phyloP scores from a whole-genome alignment of 331 rosid species.

The Quercus lobata region DNA sequence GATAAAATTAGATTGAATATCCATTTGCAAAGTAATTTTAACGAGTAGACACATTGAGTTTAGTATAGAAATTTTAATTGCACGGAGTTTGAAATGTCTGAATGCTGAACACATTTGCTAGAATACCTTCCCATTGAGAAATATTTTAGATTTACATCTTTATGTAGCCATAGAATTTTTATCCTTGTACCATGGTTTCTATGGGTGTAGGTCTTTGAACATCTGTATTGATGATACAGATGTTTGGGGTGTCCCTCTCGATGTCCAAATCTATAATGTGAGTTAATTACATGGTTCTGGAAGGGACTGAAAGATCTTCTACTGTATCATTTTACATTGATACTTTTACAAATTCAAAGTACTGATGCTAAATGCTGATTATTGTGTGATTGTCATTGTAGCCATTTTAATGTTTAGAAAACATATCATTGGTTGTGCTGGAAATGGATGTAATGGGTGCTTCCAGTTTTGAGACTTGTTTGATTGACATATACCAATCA shows the following conservation, averaged over 20 bases:
- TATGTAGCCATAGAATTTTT: background rate
- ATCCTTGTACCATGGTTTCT: background rate
- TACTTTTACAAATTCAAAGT: background rate
- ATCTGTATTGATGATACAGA: background rate
- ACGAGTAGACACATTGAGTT: background rate
- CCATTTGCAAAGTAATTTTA: background rate
- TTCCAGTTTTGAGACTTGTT: background rate
- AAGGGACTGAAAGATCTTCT: background rate
- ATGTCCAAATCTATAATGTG: background rate
- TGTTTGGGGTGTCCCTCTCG: background rate
- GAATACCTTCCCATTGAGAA: background rate
- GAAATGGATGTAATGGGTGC: background rate
- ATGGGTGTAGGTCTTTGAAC: background rate
- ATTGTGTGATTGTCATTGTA: background rate
- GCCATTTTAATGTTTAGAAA: background rate
- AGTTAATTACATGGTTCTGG: background rate
- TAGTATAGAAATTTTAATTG: background rate
- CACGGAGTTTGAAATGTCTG: background rate
- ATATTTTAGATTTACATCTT: background rate
- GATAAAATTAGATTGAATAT: background rate
- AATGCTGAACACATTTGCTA: background rate
- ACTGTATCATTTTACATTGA: background rate
- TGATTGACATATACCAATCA: background rate
- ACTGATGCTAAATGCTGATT: background rate
- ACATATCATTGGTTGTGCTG: background rate